phyloP scores from a whole-genome alignment of 1,284 basidiomycete species.

The Ustilago xerochloae region DNA sequence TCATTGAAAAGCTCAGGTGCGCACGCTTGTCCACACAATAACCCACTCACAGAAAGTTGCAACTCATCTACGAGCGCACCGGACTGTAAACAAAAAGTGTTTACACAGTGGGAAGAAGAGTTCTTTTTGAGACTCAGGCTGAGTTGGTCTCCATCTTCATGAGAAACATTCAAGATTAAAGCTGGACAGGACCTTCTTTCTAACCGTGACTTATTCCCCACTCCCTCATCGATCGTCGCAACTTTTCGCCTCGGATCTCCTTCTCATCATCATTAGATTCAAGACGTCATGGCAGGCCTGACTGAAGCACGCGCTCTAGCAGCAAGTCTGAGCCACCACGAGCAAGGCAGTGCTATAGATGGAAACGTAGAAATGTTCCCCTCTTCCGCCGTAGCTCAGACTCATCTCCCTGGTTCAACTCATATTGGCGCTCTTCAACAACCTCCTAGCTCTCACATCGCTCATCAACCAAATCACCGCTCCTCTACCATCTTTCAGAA shows the following conservation, averaged over 20 bases:
- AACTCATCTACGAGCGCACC: too few species aligned
- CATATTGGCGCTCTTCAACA: constrained; percentile 23
- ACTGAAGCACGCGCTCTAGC: constrained; percentile 5
- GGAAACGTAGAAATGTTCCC: constrained; percentile 33
- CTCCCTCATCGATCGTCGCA: too few species aligned
- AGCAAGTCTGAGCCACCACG: background rate
- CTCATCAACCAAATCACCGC: constrained; percentile 4
- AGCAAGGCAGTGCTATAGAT: background rate
- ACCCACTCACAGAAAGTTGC: too few species aligned
- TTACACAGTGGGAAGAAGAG: background rate
- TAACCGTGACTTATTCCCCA: too few species aligned
- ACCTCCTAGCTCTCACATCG: constrained; percentile 8
- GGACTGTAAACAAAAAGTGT: too few species aligned
- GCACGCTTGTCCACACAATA: too few species aligned
- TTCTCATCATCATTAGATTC: background rate
- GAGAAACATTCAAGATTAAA: too few species aligned
- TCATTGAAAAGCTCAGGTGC: too few species aligned
- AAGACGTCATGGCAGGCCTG: background rate
- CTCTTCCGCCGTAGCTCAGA: constrained; percentile 28
- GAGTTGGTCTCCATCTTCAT: too few species aligned
- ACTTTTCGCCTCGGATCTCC: background rate
- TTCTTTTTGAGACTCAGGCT: background rate
- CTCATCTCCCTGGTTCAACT: constrained; percentile 26
- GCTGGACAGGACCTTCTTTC: too few species aligned
- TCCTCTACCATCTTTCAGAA: constrained; percentile 10